Percentiles rank a stretch among this genome's conserved stretches.
These are phyloP conservation scores for Spergularia azorica DNA, from an alignment of 179 eudicot species.

Conservation along the genomic window DNA sequence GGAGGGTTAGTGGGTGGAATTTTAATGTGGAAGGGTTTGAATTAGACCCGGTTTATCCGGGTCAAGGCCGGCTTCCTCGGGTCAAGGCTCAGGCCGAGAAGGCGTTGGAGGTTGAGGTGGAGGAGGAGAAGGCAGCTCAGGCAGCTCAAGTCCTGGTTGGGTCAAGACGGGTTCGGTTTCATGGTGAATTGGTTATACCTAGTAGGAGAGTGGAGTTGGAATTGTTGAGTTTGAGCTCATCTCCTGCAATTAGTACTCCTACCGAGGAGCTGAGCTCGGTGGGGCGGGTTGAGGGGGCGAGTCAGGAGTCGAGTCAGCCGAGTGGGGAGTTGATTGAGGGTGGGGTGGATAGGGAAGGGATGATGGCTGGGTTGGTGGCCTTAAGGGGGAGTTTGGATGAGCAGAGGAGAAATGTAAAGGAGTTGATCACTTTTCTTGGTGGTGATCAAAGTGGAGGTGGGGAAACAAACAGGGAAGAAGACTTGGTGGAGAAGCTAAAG, in stretches of 20 bases:
- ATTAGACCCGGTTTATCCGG: constrained; percentile 60
- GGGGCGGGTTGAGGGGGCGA: constrained; percentile 19
- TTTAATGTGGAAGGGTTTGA: constrained; percentile 68
- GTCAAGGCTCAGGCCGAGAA: background rate
- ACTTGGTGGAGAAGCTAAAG: constrained; percentile 45
- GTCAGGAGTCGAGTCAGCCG: constrained; percentile 4
- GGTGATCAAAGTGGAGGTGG: constrained; percentile 36
- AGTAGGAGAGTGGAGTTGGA: constrained; percentile 26
- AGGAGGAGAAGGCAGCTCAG: background rate
- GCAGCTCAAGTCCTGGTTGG: background rate
- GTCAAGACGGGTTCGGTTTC: constrained; percentile 35
- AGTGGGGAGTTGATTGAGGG: constrained; percentile 21
- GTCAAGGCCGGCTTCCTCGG: background rate
- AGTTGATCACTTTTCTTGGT: constrained; percentile 40
- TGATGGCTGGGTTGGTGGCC: constrained; percentile 46
- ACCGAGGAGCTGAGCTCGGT: constrained; percentile 18
- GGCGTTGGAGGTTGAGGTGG: background rate
- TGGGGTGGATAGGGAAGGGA: constrained; percentile 38
- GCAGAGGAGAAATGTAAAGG: constrained; percentile 53
- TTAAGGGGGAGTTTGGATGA: constrained; percentile 65
- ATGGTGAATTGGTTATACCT: constrained; percentile 40
- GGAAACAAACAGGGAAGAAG: constrained; percentile 44
- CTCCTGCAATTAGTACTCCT: constrained; percentile 29
- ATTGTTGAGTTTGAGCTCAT: constrained; percentile 23
- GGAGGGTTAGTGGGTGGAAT: constrained; percentile 91